Base-by-base conservation (phyloP, 345 rosid genomes). In the Syzygium aromaticum region DNA sequence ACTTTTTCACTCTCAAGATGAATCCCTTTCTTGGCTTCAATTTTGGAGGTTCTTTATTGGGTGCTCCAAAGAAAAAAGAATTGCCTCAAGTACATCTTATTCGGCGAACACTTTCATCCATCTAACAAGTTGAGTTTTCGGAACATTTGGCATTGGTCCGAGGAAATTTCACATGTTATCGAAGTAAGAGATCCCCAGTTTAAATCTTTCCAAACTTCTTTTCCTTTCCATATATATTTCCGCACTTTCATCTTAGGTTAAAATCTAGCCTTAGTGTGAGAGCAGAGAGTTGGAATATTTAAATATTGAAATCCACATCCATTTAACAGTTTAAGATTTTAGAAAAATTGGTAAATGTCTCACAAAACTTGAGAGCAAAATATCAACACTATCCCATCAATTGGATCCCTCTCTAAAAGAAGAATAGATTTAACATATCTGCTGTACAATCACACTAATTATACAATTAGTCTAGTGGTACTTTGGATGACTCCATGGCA, bases 1-100 rank as follows among this genome's bases (percentile, higher is more conserved):
- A 57, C 86, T 77, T 92, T 89, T 89, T 86, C 88, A 89, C 90
- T 91, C 89, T 87, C 86, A 23, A 84, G 27, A 53, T 53, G 61
- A 33, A 19, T 84, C 46, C 21, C 86, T 52, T 52, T 53, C 46
- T 33, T 53, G 59, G 56, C 86, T 52, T 28, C 25, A 6, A 52
- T 84, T 73, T 6, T 73, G 82, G 38, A 73, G 25, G 21, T 38
- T 73, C 49, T 73, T 38, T 11, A 10, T 38, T 40, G 38, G 22
- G 49, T 43, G 27, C 49, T 73, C 49, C 27, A 5, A 73, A 38
- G 27, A 22, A 73, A 38, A 73, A 38, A 33, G 10, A 33, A 16
- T 33, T 10, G 46, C 25, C 46, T 67, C 80, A 17, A 33, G 80
- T 19, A 33, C 80, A 67, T 33, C 46, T 17, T 33, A 67, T 10